phyloP scores from a whole-genome alignment of 2,329 filamentous ascomycete genomes.

The Mariannaea elegans region DNA sequence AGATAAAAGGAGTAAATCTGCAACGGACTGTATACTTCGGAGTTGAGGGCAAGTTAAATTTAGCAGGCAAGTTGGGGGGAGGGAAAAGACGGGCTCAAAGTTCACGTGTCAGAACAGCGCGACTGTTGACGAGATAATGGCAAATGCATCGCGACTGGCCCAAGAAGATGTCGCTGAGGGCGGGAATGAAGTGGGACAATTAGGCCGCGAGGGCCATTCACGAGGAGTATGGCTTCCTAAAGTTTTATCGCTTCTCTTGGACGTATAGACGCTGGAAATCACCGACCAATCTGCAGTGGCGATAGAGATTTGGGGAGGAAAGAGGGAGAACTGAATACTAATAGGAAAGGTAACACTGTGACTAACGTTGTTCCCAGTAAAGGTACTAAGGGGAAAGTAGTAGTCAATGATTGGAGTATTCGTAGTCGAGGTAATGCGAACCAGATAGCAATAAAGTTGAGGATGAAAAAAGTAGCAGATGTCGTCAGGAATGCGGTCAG shows the following conservation, averaged over 20 bases:
- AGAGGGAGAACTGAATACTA: background rate
- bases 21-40: constrained; percentile 5
- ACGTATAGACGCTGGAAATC: constrained; percentile 19
- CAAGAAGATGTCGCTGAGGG: constrained; percentile 8
- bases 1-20: constrained; percentile 19
- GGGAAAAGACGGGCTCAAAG: constrained; percentile 3
- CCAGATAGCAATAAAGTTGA: background rate
- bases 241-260: background rate
- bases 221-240: background rate
- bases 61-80: constrained; percentile 6
- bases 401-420: too few relatives aligned
- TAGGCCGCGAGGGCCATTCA: background rate
- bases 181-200: constrained; percentile 12
- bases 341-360: too few relatives aligned
- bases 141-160: constrained; percentile 33
- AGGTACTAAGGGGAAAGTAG: too few relatives aligned
- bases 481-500: too few relatives aligned
- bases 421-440: too few relatives aligned
- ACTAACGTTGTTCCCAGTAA: too few relatives aligned
- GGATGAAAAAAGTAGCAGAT: background rate
- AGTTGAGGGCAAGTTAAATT: background rate
- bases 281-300: background rate
- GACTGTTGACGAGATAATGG: constrained; percentile 22
- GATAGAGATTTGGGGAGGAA: too few relatives aligned
- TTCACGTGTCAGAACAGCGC: constrained; percentile 34